A percentile compares a stretch with the other conserved stretches of the same genome.
phyloP scores from a whole-genome alignment of 2,329 filamentous ascomycete genomes.

The Ophioceras dolichostomum region DNA sequence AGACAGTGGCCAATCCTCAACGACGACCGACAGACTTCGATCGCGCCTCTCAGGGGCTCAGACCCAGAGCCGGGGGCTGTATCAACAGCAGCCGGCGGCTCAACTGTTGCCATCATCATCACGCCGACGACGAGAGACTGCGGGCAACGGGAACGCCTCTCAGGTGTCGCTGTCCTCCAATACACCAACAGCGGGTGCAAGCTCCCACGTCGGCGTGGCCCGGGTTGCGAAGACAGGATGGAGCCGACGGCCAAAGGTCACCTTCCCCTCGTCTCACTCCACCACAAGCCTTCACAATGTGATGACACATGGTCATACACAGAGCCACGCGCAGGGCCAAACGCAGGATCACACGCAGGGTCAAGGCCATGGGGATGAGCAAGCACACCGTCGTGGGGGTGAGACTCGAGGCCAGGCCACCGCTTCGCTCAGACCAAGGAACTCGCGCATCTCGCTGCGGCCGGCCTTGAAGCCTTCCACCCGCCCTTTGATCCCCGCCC shows the following conservation, averaged over 20 bases:
- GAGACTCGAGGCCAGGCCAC: neutral
- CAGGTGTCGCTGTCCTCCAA: constrained; percentile 4
- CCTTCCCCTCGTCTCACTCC: neutral
- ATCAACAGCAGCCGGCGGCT: neutral
- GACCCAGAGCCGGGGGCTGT: no score
- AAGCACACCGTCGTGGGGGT: neutral
- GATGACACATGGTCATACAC: no score
- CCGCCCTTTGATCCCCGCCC: neutral
- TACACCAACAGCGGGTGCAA: constrained; percentile 3
- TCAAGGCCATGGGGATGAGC: no score
- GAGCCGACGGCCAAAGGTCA: neutral
- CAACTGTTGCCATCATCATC: neutral
- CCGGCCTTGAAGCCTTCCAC: neutral
- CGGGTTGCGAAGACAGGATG: neutral
- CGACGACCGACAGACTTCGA: constrained; percentile 1
- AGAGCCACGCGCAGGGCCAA: no score
- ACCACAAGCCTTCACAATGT: neutral
- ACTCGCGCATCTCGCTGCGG: neutral
- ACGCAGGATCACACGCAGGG: no score
- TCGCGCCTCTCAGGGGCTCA: constrained; percentile 1
- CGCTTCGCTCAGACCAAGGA: neutral
- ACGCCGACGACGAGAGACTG: neutral
- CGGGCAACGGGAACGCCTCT: neutral
- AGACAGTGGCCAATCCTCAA: no score
- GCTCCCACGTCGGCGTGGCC: neutral